Percentiles rank a stretch among this genome's conserved stretches.
Evolutionary conservation across 257 asterid genomes (phyloP).

Genomic region (Fraxinus pennsylvanica): DNA sequence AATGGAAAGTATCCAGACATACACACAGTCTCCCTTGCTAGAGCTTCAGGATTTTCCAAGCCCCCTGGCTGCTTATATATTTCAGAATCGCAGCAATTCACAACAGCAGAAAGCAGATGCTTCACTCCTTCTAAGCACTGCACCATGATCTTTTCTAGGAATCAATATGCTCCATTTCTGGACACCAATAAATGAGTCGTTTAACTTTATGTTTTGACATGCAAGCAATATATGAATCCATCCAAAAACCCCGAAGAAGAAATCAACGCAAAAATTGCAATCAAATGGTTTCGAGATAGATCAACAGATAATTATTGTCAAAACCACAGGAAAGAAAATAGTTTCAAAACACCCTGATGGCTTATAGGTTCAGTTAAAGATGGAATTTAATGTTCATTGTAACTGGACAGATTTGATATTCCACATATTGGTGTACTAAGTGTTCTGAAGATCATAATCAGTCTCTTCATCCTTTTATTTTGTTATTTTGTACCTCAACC

Average conservation of each 20-base stretch:
- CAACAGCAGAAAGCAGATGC: slow-evolving; percentile 52
- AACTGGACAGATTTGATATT: background rate
- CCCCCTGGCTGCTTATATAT: slow-evolving; percentile 63
- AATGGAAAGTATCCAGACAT: slow-evolving; percentile 25
- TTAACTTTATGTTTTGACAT: background rate
- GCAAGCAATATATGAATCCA: slow-evolving; percentile 13
- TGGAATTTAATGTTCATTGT: background rate
- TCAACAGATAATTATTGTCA: background rate
- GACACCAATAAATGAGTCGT: slow-evolving; percentile 8
- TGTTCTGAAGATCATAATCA: background rate
- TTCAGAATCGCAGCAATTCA: slow-evolving; percentile 64
- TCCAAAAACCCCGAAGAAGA: background rate
- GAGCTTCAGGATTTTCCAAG: slow-evolving; percentile 65
- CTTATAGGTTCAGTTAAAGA: background rate
- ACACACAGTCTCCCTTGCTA: slow-evolving; percentile 68
- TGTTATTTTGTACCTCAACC: background rate
- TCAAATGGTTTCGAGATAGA: slow-evolving; percentile 15
- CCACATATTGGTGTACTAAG: background rate
- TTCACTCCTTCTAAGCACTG: slow-evolving; percentile 63
- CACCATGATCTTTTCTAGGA: slow-evolving; percentile 59
- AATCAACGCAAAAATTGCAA: background rate
- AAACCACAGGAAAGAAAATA: background rate
- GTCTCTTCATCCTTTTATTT: background rate
- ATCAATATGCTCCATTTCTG: slow-evolving; percentile 56
- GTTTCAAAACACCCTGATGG: background rate